Percentiles rank a stretch among this genome's conserved stretches.
These are phyloP conservation scores for Botrytis galanthina DNA, from an alignment of 2,329 filamentous ascomycete species.

Conservation along the genomic window DNA sequence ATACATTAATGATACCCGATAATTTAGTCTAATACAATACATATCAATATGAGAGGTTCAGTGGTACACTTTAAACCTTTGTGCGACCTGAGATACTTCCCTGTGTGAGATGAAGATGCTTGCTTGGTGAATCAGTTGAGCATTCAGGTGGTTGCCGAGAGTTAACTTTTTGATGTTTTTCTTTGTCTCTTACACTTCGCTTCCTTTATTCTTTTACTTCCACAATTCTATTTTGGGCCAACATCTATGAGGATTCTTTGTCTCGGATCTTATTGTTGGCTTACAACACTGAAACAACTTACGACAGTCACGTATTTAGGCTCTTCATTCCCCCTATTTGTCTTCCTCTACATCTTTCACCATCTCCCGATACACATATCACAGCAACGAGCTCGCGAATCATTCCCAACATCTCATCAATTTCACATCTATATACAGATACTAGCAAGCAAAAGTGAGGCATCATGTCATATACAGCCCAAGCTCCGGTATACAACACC, in stretches of 20 bases:
- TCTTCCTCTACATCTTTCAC: background rate
- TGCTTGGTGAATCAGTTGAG: background rate
- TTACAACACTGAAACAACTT: background rate
- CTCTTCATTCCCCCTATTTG: background rate
- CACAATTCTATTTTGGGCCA: background rate
- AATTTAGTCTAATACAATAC: conserved; percentile 12
- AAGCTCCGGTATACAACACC: background rate
- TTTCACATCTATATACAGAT: background rate
- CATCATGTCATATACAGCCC: background rate
- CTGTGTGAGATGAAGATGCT: background rate
- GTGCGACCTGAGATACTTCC: background rate
- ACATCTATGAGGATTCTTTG: background rate
- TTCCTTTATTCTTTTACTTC: background rate
- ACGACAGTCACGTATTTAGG: background rate
- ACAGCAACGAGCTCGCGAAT: background rate
- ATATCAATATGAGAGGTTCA: background rate
- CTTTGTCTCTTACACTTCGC: background rate
- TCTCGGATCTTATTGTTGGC: background rate
- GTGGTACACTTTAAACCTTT: background rate
- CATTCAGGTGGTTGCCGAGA: background rate
- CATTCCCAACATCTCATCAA: background rate
- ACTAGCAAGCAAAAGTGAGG: background rate
- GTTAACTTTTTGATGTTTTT: background rate
- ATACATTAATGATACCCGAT: conserved; percentile 19
- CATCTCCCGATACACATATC: background rate